Conservation (phyloP, 2,329 filamentous ascomycete species). For the Fusarium nematophilum region DNA sequence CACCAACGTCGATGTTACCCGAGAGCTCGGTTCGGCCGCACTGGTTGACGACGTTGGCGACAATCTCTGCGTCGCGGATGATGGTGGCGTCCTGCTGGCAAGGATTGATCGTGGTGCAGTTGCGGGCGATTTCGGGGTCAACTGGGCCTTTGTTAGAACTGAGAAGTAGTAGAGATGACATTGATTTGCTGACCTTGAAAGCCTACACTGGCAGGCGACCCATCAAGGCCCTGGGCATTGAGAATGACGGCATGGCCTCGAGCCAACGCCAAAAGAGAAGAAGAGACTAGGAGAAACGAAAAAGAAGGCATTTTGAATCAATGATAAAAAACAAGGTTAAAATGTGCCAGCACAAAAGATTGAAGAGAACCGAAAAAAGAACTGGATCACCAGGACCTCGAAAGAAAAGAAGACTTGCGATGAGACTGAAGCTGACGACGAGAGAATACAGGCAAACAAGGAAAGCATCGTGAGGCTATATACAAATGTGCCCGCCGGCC, state of each 20-base stretch:
- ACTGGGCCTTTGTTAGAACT: slow-evolving; percentile 49
- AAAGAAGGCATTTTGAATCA: slow-evolving; percentile 36
- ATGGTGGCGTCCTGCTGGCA: slow-evolving; percentile 75
- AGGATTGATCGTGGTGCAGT: slow-evolving; percentile 72
- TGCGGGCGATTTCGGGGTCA: slow-evolving; percentile 66
- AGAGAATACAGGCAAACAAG: background rate
- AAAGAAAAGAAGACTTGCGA: slow-evolving; percentile 22
- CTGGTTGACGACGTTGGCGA: slow-evolving; percentile 64
- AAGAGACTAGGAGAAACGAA: slow-evolving; percentile 22
- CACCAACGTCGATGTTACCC: slow-evolving; percentile 71
- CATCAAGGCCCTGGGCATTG: slow-evolving; percentile 57
- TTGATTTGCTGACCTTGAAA: slow-evolving; percentile 55
- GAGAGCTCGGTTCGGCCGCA: slow-evolving; percentile 71
- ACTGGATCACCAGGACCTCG: slow-evolving; percentile 42
- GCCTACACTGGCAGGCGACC: slow-evolving; percentile 60
- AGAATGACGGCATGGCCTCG: slow-evolving; percentile 59
- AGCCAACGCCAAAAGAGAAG: slow-evolving; percentile 31
- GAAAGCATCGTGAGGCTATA: slow-evolving; percentile 21
- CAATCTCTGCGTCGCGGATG: slow-evolving; percentile 68
- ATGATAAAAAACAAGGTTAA: background rate
- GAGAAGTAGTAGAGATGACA: accelerated
- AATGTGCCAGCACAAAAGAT: slow-evolving; percentile 38
- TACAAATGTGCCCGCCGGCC: slow-evolving; percentile 25
- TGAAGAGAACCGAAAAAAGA: slow-evolving; percentile 20
- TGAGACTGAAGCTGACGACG: slow-evolving; percentile 37